These are phyloP conservation scores for Neofusicoccum sp. DNA, from an alignment of 2,329 filamentous ascomycete genomes.

Conservation along the genomic window DNA sequence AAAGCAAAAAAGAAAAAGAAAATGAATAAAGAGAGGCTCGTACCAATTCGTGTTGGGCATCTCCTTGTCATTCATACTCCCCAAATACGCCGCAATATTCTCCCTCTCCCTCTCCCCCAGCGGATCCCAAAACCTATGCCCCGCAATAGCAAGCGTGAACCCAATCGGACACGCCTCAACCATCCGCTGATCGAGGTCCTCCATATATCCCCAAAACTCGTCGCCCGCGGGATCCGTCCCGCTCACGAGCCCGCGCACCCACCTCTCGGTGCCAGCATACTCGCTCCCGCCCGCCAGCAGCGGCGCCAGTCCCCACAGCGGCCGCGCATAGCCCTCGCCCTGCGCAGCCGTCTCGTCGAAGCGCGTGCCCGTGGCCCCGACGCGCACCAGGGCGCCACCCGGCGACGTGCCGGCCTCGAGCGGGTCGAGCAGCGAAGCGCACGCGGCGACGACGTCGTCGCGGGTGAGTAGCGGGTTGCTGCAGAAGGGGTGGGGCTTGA, in stretches of 20 bases:
- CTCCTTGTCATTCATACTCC: conserved; percentile 78
- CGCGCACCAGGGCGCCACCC: conserved; percentile 64
- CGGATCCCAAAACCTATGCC: conserved; percentile 65
- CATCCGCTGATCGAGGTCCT: conserved; percentile 80
- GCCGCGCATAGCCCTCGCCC: conserved; percentile 74
- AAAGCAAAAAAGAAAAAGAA: not conserved
- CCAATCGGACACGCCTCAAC: conserved; percentile 83
- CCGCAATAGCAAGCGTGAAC: conserved; percentile 71
- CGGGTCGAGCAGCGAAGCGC: conserved; percentile 65
- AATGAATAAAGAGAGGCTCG: conserved; percentile 16
- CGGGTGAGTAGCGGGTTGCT: conserved; percentile 45
- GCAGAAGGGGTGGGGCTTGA: conserved; percentile 45
- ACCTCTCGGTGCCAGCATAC: conserved; percentile 66
- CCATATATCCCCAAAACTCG: conserved; percentile 77
- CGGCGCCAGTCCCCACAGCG: conserved; percentile 74
- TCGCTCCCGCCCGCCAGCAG: conserved; percentile 69
- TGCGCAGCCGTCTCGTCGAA: conserved; percentile 79
- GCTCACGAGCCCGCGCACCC: conserved; percentile 69
- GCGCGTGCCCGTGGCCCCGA: conserved; percentile 71
- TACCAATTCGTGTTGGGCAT: conserved; percentile 68
- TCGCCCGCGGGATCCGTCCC: conserved; percentile 70
- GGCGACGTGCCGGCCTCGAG: conserved; percentile 73
- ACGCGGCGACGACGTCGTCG: conserved; percentile 46
- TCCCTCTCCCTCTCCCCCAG: conserved; percentile 63
- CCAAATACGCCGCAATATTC: conserved; percentile 73